Percentiles rank a stretch among this genome's conserved stretches.
These are phyloP conservation scores for Tylopilus felleus DNA, from an alignment of 768 basidiomycete species.

Conservation along the genomic window DNA sequence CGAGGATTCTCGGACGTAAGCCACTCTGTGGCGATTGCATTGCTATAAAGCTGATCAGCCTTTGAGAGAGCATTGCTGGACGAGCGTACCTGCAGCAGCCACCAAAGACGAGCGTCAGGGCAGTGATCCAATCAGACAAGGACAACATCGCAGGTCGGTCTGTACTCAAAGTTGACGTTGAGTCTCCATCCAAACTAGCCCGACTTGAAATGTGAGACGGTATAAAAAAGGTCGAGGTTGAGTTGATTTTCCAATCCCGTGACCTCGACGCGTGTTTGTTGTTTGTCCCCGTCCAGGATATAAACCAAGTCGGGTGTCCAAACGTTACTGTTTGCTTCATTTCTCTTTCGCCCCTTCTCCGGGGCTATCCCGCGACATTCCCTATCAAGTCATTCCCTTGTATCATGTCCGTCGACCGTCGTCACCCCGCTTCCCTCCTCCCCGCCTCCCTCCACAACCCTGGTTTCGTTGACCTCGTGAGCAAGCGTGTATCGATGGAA, in stretches of 20 bases:
- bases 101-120: conserved; percentile 77
- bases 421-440: conserved; percentile 80
- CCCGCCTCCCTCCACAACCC: conserved; percentile 75
- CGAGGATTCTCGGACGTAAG: conserved; percentile 64
- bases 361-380: conserved; percentile 21
- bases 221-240: neutral
- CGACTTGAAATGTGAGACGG: neutral
- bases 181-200: neutral
- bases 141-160: conserved; percentile 13
- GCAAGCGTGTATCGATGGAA: conserved; percentile 71
- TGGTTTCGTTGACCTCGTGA: conserved; percentile 74
- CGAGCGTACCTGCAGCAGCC: conserved; percentile 75
- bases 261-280: conserved; percentile 28
- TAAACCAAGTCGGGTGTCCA: too few relatives aligned
- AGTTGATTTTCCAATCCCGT: conserved; percentile 28
- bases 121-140: conserved; percentile 50
- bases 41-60: conserved; percentile 40
- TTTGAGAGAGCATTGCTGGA: neutral
- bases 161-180: neutral
- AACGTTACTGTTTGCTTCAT: conserved; percentile 17
- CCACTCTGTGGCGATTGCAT: conserved; percentile 75
- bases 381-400: conserved; percentile 34
- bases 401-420: conserved; percentile 37
- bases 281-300: conserved; percentile 4
- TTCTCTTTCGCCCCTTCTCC: neutral